Evolutionary conservation across 1,284 basidiomycete species (phyloP).

Genomic region (Apiotrichum porosum): DNA sequence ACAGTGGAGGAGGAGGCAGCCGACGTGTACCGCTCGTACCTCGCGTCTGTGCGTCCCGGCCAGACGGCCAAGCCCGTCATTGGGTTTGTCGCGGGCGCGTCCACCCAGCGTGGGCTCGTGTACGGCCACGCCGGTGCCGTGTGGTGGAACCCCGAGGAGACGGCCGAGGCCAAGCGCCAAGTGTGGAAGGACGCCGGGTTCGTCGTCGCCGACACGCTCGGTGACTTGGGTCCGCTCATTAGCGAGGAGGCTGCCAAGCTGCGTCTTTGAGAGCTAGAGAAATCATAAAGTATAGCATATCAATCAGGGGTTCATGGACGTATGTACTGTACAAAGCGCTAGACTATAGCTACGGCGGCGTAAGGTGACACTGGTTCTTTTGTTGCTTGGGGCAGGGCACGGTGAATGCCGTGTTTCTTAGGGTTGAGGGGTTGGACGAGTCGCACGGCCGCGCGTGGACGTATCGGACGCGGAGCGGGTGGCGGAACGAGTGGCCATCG

Average conservation of each 20-base stretch:
- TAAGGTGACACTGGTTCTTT: too few species aligned
- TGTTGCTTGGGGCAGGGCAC: too few species aligned
- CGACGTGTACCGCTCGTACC: constrained; percentile 79
- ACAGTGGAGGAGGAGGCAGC: constrained; percentile 99
- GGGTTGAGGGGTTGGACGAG: too few species aligned
- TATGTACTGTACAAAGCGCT: too few species aligned
- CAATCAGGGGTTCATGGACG: too few species aligned
- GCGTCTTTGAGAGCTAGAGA: too few species aligned
- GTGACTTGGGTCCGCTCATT: constrained; percentile 12
- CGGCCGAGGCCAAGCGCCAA: constrained; percentile 9
- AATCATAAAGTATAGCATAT: too few species aligned
- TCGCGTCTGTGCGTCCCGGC: constrained; percentile 51
- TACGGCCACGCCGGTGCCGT: constrained; percentile 74
- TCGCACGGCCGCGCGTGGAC: too few species aligned
- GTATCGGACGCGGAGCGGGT: too few species aligned
- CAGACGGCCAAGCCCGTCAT: constrained; percentile 77
- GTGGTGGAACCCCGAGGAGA: constrained; percentile 20
- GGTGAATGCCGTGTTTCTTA: too few species aligned
- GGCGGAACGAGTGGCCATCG: too few species aligned
- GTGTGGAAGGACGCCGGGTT: constrained; percentile 10
- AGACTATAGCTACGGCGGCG: too few species aligned
- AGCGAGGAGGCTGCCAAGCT: constrained; percentile 8
- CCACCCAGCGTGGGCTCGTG: constrained; percentile 85
- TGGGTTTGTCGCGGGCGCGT: constrained; percentile 88
- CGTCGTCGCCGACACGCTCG: constrained; percentile 13